Conservation (phyloP, 495 filamentous ascomycete species). For the Penicillium malachiteum region DNA sequence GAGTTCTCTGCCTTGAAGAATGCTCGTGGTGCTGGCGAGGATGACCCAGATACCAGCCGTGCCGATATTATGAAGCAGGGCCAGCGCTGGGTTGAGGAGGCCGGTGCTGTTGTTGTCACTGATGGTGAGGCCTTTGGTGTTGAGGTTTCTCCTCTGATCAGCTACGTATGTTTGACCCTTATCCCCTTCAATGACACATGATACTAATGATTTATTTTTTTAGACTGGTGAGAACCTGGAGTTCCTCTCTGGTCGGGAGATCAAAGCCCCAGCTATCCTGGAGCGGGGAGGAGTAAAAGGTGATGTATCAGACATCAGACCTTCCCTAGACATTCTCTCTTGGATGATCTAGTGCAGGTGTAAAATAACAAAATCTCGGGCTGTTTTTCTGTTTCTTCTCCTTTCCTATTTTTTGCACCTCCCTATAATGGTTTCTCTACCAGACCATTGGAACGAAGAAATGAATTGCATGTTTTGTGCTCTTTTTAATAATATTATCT, state of each 20-base stretch:
- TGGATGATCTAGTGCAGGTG: constrained; percentile 3
- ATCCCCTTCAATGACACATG: constrained; percentile 5
- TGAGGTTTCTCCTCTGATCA: constrained; percentile 89
- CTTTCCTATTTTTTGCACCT: neutral
- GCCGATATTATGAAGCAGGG: constrained; percentile 88
- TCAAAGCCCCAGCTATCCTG: constrained; percentile 73
- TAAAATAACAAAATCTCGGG: neutral
- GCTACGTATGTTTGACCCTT: constrained; percentile 74
- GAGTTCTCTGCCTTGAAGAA: constrained; percentile 99
- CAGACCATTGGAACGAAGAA: constrained; percentile 18
- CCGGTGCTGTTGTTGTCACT: constrained; percentile 73
- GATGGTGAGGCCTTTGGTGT: constrained; percentile 68
- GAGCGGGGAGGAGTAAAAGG: constrained; percentile 63
- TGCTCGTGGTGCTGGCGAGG: constrained; percentile 82
- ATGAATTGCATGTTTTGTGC: constrained; percentile 19
- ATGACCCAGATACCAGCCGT: constrained; percentile 90
- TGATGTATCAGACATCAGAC: constrained; percentile 3
- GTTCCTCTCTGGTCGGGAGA: constrained; percentile 67
- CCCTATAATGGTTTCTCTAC: neutral
- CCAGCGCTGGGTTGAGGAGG: constrained; percentile 74
- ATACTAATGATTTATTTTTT: constrained; percentile 27
- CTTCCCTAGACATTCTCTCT: neutral
- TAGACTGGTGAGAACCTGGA: constrained; percentile 91
- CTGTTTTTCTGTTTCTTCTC: neutral
- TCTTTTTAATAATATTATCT: constrained; percentile 3